Evolutionary conservation across 139 green algal genomes (phyloP).

Genomic region (Spirogloea muscicola): DNA sequence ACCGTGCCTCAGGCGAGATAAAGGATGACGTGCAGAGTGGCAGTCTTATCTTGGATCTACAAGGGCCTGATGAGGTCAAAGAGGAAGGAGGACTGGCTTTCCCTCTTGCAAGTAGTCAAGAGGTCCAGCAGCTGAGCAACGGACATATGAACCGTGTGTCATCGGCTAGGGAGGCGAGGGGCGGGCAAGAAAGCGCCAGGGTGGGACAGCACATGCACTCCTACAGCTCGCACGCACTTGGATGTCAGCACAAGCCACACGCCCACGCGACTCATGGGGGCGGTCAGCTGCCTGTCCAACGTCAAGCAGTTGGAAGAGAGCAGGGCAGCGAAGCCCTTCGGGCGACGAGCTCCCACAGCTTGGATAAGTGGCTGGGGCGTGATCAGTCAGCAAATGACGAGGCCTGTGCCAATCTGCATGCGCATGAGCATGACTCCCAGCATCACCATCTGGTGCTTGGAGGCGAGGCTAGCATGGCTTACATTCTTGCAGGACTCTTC

Average conservation of each 20-base stretch:
- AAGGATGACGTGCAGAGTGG: neutral
- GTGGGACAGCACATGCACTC: neutral
- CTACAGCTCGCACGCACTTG: neutral
- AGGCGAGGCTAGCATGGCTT: constrained; percentile 10
- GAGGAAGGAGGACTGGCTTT: too few species aligned
- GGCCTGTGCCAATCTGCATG: constrained; percentile 22
- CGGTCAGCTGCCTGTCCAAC: neutral
- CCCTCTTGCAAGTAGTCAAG: too few species aligned
- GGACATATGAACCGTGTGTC: too few species aligned
- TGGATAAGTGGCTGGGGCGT: neutral
- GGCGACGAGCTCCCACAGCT: neutral
- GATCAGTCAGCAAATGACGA: neutral
- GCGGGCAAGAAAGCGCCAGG: too few species aligned
- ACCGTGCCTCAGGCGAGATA: neutral
- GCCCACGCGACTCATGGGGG: neutral
- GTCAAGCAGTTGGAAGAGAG: neutral
- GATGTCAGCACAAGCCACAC: neutral
- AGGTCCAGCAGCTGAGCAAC: too few species aligned
- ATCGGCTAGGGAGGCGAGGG: too few species aligned
- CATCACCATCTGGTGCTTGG: constrained; percentile 40
- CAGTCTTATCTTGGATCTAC: too few species aligned
- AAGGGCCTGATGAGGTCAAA: too few species aligned
- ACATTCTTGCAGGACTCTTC: constrained; percentile 29
- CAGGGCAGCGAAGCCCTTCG: constrained; percentile 3
- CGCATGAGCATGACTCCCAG: constrained; percentile 20